Conservation (phyloP, 306 rosid genomes). For the Lathyrus aphaca region DNA sequence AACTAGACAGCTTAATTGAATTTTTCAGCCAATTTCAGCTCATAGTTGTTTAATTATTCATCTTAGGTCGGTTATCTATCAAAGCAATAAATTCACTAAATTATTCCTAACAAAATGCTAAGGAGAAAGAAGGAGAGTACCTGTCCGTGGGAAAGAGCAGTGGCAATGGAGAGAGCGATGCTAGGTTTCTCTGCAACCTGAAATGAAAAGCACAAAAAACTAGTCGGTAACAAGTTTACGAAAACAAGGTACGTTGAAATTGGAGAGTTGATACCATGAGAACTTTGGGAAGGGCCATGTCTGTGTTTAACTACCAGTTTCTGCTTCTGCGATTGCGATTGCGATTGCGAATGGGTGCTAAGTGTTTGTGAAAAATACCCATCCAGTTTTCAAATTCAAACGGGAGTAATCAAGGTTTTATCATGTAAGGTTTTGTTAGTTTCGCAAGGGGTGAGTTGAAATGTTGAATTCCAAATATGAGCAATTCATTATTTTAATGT, state of each 20-base stretch:
- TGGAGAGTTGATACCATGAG: slow-evolving; percentile 49
- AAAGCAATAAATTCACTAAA: slow-evolving; percentile 11
- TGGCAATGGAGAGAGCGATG: slow-evolving; percentile 84
- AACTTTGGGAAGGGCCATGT: slow-evolving; percentile 57
- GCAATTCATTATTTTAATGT: no score
- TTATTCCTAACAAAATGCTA: slow-evolving; percentile 5
- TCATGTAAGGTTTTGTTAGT: not conserved
- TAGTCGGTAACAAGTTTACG: slow-evolving; percentile 10
- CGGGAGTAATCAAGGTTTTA: not conserved
- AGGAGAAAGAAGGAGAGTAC: slow-evolving; percentile 39
- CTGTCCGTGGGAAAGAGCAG: slow-evolving; percentile 75
- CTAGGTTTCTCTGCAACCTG: slow-evolving; percentile 98
- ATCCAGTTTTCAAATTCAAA: not conserved
- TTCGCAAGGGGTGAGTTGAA: no score
- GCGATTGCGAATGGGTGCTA: not conserved
- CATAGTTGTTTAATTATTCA: not conserved
- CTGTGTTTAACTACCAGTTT: not conserved
- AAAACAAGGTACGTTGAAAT: not conserved
- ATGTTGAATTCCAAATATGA: not conserved
- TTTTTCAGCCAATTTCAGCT: not conserved
- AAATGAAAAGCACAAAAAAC: slow-evolving; percentile 22
- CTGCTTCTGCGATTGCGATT: slow-evolving; percentile 21
- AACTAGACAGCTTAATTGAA: not conserved
- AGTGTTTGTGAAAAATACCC: slow-evolving; percentile 32
- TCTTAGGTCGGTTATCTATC: not conserved